Conservation (phyloP, 305 asterid genomes). For the Fraxinus angustifolia region DNA sequence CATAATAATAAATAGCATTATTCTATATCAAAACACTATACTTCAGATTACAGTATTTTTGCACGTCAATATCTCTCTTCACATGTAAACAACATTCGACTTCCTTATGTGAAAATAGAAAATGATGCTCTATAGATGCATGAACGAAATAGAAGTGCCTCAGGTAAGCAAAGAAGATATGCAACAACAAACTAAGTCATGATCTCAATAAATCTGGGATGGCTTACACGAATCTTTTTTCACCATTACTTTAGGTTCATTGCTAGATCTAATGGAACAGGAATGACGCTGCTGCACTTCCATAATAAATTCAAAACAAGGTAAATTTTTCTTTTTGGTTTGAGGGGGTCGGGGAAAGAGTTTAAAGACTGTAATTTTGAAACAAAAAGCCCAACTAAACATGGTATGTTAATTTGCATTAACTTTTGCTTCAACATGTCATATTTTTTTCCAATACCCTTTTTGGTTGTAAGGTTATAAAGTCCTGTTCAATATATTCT, state of each 20-base stretch:
- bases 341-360: background rate
- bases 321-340: background rate
- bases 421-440: background rate
- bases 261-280: background rate
- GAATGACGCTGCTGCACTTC: background rate
- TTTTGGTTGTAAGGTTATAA: background rate
- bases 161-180: background rate
- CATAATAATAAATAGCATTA: too few species aligned
- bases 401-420: background rate
- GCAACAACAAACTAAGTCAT: background rate
- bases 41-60: background rate
- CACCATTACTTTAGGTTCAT: background rate
- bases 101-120: background rate
- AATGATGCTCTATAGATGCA: background rate
- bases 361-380: background rate
- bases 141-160: background rate
- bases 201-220: background rate
- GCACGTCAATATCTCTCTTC: background rate
- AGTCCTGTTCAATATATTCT: background rate
- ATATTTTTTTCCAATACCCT: background rate
- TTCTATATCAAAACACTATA: background rate
- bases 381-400: background rate
- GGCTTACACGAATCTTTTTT: background rate
- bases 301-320: background rate
- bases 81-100: background rate